Percentiles rank a stretch among this genome's conserved stretches.
These are phyloP conservation scores for Camptophora hylomeconis DNA, from an alignment of 2,329 filamentous ascomycete species.

Conservation along the genomic window DNA sequence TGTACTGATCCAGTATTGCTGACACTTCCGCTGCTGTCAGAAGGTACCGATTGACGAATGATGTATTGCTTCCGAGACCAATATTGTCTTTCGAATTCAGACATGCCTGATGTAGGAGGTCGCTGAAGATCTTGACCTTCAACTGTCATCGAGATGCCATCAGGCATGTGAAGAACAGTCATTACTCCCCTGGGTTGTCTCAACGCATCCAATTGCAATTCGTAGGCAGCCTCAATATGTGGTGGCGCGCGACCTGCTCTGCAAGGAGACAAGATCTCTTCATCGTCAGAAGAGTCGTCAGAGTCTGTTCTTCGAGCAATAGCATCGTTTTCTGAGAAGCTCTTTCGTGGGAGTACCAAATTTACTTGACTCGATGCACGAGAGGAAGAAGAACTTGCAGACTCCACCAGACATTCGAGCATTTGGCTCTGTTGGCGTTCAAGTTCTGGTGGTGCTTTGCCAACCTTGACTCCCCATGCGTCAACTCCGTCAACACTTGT, in stretches of 20 bases:
- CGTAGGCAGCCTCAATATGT: slow-evolving; percentile 11
- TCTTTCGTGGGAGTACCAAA: no score
- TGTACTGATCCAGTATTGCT: no score
- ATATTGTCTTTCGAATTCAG: slow-evolving; percentile 12
- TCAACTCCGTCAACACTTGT: slow-evolving; percentile 11
- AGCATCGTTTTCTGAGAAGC: no score
- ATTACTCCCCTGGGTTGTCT: slow-evolving; percentile 11
- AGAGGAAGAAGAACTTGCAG: no score
- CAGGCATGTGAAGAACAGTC: slow-evolving; percentile 11
- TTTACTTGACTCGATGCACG: no score
- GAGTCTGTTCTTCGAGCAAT: no score
- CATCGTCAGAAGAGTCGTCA: no score
- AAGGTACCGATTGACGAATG: no score
- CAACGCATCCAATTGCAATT: slow-evolving; percentile 14
- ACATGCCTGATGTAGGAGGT: slow-evolving; percentile 11
- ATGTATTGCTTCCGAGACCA: slow-evolving; percentile 13
- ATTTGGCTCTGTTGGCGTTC: slow-evolving; percentile 11
- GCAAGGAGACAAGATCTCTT: no score
- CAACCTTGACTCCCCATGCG: slow-evolving; percentile 13
- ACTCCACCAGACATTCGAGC: slow-evolving; percentile 6
- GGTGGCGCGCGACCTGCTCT: no score
- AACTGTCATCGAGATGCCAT: slow-evolving; percentile 11
- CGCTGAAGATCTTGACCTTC: slow-evolving; percentile 12
- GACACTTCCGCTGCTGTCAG: no score
- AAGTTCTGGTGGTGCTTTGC: slow-evolving; percentile 10